phyloP scores from a whole-genome alignment of 2,329 filamentous ascomycete genomes.

The Juglanconis sp. region DNA sequence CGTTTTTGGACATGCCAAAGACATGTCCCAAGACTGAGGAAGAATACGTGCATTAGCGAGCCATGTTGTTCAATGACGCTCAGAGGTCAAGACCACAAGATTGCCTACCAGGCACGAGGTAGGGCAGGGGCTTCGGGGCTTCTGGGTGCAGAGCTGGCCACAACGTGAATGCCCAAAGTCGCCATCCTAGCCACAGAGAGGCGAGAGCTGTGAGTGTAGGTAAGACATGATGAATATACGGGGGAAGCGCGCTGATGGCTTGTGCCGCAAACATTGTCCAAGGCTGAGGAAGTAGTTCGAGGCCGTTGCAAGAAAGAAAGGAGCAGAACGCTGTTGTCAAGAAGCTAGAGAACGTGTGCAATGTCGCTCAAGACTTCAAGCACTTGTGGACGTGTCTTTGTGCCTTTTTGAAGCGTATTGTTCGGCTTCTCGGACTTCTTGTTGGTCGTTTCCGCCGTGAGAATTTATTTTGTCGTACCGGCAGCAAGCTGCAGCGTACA shows the following conservation, averaged over 20 bases:
- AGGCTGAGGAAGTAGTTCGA: too few species aligned
- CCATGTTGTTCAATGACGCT: background rate
- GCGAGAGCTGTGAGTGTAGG: background rate
- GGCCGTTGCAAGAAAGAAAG: too few species aligned
- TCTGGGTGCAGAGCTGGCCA: background rate
- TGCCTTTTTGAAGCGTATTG: too few species aligned
- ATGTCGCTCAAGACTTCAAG: too few species aligned
- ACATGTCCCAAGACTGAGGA: background rate
- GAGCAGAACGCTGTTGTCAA: too few species aligned
- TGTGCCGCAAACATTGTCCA: background rate
- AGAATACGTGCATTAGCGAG: background rate
- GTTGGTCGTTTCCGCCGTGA: too few species aligned
- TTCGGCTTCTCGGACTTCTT: too few species aligned
- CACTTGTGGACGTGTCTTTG: too few species aligned
- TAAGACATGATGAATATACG: background rate
- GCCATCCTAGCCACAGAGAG: background rate
- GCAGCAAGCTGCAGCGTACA: too few species aligned
- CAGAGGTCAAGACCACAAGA: background rate
- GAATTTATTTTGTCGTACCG: too few species aligned
- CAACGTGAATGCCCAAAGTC: background rate
- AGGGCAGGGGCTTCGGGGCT: background rate
- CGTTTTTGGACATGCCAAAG: constrained; percentile 1
- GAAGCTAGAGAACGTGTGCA: too few species aligned
- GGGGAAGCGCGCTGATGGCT: background rate
- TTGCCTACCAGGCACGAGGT: background rate